Evolutionary conservation across 164 flowering plant genomes (phyloP).

Genomic region (Macadamia integrifolia): DNA sequence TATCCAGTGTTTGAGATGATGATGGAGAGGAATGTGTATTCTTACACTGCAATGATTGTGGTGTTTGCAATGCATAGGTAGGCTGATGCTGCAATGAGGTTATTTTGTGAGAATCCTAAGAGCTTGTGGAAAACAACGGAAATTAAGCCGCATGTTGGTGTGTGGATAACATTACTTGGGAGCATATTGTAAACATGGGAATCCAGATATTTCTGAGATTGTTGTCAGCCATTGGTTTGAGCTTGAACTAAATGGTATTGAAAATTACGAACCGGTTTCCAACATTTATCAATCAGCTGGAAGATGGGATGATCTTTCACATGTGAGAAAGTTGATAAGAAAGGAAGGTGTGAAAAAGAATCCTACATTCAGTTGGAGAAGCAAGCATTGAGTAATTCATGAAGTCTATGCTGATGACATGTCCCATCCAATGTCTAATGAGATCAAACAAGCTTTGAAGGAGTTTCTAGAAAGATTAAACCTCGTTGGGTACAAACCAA

Average conservation of each 20-base stretch:
- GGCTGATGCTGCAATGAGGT: constrained; percentile 19
- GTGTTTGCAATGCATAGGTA: constrained; percentile 30
- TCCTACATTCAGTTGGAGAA: constrained; percentile 29
- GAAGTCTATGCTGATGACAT: constrained; percentile 29
- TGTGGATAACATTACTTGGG: not conserved
- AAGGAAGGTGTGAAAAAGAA: constrained; percentile 16
- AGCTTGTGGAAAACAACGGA: not conserved
- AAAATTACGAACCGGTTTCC: not conserved
- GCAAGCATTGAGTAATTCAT: constrained; percentile 20
- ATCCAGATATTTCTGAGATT: not conserved
- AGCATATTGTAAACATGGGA: not conserved
- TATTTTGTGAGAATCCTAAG: constrained; percentile 19
- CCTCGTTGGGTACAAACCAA: constrained; percentile 23
- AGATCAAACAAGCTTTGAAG: constrained; percentile 20
- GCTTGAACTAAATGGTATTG: not conserved
- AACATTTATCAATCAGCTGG: not conserved
- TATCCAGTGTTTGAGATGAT: constrained; percentile 18
- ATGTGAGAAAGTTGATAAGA: not conserved
- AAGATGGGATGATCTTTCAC: not conserved
- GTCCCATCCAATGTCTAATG: constrained; percentile 21
- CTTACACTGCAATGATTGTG: constrained; percentile 31
- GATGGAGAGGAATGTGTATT: constrained; percentile 23
- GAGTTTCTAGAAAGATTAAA: constrained; percentile 16
- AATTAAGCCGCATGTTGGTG: not conserved
- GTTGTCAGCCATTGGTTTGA: not conserved